A percentile compares a stretch with the other conserved stretches of the same genome.
These are phyloP conservation scores for Hypoxylon sp. DNA, from an alignment of 2,329 filamentous ascomycete species.

Conservation along the genomic window DNA sequence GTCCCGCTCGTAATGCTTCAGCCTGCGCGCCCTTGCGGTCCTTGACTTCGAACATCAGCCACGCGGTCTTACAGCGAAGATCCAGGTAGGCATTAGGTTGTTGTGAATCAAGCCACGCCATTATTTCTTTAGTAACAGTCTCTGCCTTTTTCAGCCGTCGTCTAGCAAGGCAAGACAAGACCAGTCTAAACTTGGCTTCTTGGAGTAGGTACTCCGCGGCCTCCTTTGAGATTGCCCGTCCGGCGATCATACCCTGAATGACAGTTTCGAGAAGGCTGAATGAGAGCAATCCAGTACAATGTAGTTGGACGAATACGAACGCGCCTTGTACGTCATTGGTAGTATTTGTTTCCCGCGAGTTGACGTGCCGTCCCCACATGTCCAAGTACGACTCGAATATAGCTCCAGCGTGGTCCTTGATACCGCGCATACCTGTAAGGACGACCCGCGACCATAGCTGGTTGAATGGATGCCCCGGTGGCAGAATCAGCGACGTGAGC, in stretches of 20 bases:
- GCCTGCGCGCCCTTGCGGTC: slow-evolving; percentile 40
- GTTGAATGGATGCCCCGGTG: slow-evolving; percentile 47
- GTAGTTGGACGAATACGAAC: slow-evolving; percentile 50
- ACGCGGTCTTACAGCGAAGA: slow-evolving; percentile 46
- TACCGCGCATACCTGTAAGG: slow-evolving; percentile 44
- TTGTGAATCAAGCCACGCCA: slow-evolving; percentile 44
- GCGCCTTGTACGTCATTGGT: slow-evolving; percentile 45
- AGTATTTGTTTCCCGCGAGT: slow-evolving; percentile 36
- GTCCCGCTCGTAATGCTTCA: slow-evolving; percentile 42
- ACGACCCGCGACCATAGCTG: slow-evolving; percentile 48
- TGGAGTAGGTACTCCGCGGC: slow-evolving; percentile 46
- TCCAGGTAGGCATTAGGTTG: slow-evolving; percentile 35
- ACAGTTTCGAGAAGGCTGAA: slow-evolving; percentile 43
- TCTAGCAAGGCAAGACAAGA: slow-evolving; percentile 40
- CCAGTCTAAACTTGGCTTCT: slow-evolving; percentile 46
- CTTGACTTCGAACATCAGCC: slow-evolving; percentile 47
- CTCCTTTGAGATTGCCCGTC: slow-evolving; percentile 34
- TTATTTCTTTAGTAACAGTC: slow-evolving; percentile 37
- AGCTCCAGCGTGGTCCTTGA: slow-evolving; percentile 43
- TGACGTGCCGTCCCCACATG: slow-evolving; percentile 45
- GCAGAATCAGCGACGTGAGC: slow-evolving; percentile 45
- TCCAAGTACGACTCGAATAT: slow-evolving; percentile 48
- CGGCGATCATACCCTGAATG: slow-evolving; percentile 39
- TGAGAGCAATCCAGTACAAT: slow-evolving; percentile 47
- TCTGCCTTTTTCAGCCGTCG: slow-evolving; percentile 44